A percentile compares a stretch with the other conserved stretches of the same genome.
phyloP scores from a whole-genome alignment of 1,284 basidiomycete species.

The Schizophyllum amplum region DNA sequence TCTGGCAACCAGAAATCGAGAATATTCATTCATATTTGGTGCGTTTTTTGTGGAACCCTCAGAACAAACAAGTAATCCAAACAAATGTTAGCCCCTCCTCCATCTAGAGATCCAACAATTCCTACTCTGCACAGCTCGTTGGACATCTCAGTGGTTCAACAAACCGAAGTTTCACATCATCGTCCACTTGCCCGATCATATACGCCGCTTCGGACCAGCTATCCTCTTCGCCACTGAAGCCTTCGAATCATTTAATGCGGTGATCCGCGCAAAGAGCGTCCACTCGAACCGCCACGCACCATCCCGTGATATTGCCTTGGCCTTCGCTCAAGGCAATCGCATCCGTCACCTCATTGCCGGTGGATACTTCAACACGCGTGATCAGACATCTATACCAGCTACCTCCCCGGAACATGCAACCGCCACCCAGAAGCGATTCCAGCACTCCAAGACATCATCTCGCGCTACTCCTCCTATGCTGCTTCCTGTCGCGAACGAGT shows the following conservation, averaged over 20 bases:
- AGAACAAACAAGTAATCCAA: neutral
- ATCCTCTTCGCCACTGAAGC: no score
- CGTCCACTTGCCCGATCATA: conserved; percentile 23
- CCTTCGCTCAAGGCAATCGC: conserved; percentile 25
- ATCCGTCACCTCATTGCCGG: conserved; percentile 32
- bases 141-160: no score
- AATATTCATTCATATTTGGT: conserved; percentile 24
- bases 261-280: conserved; percentile 32
- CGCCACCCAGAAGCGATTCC: no score
- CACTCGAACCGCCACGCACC: conserved; percentile 36
- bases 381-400: no score
- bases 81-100: conserved; percentile 13
- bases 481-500: no score
- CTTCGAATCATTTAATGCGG: conserved; percentile 39
- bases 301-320: conserved; percentile 29
- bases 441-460: no score
- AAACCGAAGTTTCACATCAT: conserved; percentile 33
- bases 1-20: conserved; percentile 28
- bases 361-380: no score
- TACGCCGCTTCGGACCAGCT: conserved; percentile 28
- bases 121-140: conserved; percentile 25
- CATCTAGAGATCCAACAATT: conserved; percentile 21
- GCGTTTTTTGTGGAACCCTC: conserved; percentile 6
- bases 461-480: no score
- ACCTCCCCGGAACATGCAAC: no score